Base-by-base conservation (phyloP, 1,284 basidiomycete species). In the Quambalaria eucalypti region DNA sequence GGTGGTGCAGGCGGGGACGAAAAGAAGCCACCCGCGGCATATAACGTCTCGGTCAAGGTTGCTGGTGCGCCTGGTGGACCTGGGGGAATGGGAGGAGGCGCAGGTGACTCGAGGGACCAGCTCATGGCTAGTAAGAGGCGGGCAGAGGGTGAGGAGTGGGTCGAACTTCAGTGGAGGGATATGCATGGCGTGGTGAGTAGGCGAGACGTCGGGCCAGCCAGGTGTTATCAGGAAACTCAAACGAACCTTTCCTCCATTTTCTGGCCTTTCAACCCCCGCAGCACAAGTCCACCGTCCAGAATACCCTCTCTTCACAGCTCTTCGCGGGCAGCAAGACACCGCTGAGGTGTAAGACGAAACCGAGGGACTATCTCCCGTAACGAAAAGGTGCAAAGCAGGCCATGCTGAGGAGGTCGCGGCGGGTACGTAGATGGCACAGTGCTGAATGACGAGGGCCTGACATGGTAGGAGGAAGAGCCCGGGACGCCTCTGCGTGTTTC, bases 71-170 rank as follows among this genome's bases (percentile, higher is more conserved):
- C 26, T 31, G 50, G 50, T 7, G 52, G 52, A 14, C 47, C 14
- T 28, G 55, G 55, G 1, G 50, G 56, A 12, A 60, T 61, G 39
- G 46, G 36, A 1, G 61, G 57, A 16, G 55, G 53, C 36, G 51
- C 54, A 9, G 51, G 56, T 1, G 49, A 36, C 16, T 36, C 28
- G 12, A 52, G 57, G 47, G 60, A 61, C 26, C n/a, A 44, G 23
- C 61, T 70, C 28, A 69, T 71, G 66, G 62, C 59, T 5, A 62
- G 62, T 6, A 61, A 68, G 48, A 59, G 71, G 40, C 66, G 69
- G 39, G 71, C 71, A 1, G 73, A 74, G 21, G 68, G 64, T 28
- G 65, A 30, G 50, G 46, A 25, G 61, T 55, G 52, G 38, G 48
- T 51, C 12, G 9, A 28, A 9, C 21, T 10, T 26, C 40, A 59